Base-by-base conservation (phyloP, 2,329 filamentous ascomycete genomes). In the Monilinia fructicola region DNA sequence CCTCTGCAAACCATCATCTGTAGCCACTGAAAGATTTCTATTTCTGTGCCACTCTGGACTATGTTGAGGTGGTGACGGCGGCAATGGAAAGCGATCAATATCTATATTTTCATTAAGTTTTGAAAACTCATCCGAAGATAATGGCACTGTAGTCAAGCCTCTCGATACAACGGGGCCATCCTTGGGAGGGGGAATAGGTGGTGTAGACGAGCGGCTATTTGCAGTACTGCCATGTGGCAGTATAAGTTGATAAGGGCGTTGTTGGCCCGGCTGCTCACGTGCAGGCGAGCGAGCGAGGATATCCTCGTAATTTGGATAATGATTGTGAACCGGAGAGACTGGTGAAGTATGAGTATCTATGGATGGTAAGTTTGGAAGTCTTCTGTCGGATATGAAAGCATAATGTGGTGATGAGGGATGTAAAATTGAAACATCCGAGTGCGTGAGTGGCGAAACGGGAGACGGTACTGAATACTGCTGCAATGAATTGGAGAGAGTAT, bases 281-380 rank as follows among this genome's bases (percentile, higher is more conserved):
- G 75, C 72, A 2, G 75, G 75, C 0, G 73, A 75, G 12, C 75
- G 71, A 21, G 74, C 75, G 10, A 76, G 52, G 2, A 75, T 42
- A 40, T 75, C 74, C 61, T 76, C 74, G 9, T 68, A 62, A 61
- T 68, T 73, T 11, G 74, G 40, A 4, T 69, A 69, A 56, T 56
- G 50, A 48, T 65, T 40, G 31, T 42, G 53, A 53, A 58, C 53
- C 55, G 68, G n/a, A 59, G 63, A 26, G 46, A 66, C 44, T 48
- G 46, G 23, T 12, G 31, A 38, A 38, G 4, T 38, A 26, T 50
- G 58, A 23, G 58, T 61, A 40, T 50, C 31, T 50, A 61, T 38
- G 6, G 14, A 50, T 38, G 58, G 44, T 61, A 61, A 50, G 14
- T 26, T 50, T 26, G n/a, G 31, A 26, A 38, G n/a, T 53, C 50